These are phyloP conservation scores for Batkoa obscura DNA, from an alignment of 371 early-diverging fungal genomes.

Conservation along the genomic window DNA sequence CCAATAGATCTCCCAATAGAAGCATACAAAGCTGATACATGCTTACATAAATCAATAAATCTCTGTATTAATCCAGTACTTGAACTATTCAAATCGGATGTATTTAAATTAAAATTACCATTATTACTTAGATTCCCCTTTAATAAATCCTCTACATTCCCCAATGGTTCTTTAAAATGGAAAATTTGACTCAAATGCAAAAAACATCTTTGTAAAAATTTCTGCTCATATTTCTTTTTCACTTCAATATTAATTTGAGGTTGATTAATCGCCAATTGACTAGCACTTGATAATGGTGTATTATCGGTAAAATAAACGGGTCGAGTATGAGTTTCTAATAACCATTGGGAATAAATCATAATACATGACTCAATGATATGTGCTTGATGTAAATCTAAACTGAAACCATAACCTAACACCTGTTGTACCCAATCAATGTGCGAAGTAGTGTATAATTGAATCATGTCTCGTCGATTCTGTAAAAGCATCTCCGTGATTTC, in stretches of 20 bases:
- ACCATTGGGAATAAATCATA: slow-evolving; percentile 58
- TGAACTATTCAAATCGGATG: no score
- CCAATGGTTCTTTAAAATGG: not conserved
- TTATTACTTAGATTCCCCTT: no score
- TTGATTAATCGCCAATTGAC: no score
- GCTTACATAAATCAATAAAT: not conserved
- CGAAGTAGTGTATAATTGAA: slow-evolving; percentile 32
- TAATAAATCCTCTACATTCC: not conserved
- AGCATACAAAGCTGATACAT: not conserved
- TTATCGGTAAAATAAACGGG: slow-evolving; percentile 15
- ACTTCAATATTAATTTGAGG: no score
- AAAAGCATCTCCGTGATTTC: slow-evolving; percentile 16
- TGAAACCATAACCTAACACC: slow-evolving; percentile 60
- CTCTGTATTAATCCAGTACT: not conserved
- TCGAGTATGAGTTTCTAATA: slow-evolving; percentile 36
- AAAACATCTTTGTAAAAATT: not conserved
- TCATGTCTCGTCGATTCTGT: slow-evolving; percentile 19
- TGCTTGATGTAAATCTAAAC: slow-evolving; percentile 27
- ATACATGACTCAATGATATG: slow-evolving; percentile 29
- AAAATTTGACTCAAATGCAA: not conserved
- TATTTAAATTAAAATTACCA: no score
- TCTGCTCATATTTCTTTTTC: not conserved
- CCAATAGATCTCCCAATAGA: not conserved
- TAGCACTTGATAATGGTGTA: no score
- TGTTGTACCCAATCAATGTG: slow-evolving; percentile 75